Conservation (phyloP, 768 basidiomycete species). For the Auriscalpium vulgare region DNA sequence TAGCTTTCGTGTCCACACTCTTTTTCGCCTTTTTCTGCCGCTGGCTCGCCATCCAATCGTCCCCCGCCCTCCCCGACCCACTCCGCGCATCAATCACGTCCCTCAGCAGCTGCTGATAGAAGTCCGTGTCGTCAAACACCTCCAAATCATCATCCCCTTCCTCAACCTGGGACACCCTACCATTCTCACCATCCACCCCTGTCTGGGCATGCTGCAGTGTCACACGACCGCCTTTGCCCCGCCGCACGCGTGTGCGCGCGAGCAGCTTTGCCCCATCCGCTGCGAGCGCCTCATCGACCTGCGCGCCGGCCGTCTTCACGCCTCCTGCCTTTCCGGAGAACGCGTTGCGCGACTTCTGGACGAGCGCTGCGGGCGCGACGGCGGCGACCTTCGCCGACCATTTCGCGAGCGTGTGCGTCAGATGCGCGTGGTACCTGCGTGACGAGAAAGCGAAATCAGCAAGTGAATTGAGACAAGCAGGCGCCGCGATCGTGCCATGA, state of each 20-base stretch:
- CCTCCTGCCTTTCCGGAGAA: slow-evolving; percentile 49
- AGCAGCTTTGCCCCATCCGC: slow-evolving; percentile 50
- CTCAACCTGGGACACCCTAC: slow-evolving; percentile 27
- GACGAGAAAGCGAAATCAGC: slow-evolving; percentile 3
- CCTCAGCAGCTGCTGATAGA: slow-evolving; percentile 86
- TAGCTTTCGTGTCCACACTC: slow-evolving; percentile 86
- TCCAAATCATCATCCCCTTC: slow-evolving; percentile 32
- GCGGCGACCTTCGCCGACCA: slow-evolving; percentile 97
- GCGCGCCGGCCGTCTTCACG: slow-evolving; percentile 58
- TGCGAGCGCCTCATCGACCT: slow-evolving; percentile 66
- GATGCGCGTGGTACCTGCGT: slow-evolving; percentile 54
- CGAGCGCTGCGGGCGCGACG: slow-evolving; percentile 71
- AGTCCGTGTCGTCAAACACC: slow-evolving; percentile 84
- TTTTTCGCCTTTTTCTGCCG: slow-evolving; percentile 62
- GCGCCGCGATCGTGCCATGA: too few relatives aligned
- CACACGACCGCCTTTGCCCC: slow-evolving; percentile 41
- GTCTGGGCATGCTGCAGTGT: background rate
- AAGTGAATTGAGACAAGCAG: background rate
- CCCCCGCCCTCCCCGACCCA: slow-evolving; percentile 30
- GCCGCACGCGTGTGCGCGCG: slow-evolving; percentile 50
- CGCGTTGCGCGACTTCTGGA: slow-evolving; percentile 61
- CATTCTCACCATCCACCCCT: slow-evolving; percentile 17
- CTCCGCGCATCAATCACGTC: slow-evolving; percentile 78
- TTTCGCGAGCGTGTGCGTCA: slow-evolving; percentile 75
- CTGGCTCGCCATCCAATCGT: slow-evolving; percentile 60